These are phyloP conservation scores for Centaurea solstitialis DNA, from an alignment of 129 eudicot species.

Conservation along the genomic window DNA sequence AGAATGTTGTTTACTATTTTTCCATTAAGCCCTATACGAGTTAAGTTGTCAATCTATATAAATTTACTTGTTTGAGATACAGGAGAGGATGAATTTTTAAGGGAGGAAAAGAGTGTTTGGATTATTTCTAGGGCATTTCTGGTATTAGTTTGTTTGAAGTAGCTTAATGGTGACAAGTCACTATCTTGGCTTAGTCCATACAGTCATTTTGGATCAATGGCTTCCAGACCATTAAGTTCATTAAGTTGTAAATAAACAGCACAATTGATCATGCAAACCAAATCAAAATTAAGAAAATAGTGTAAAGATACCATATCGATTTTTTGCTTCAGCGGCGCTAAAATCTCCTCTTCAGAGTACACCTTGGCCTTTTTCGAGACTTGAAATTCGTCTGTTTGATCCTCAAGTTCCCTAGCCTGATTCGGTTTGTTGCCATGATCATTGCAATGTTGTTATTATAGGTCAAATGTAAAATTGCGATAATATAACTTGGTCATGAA, in stretches of 20 bases:
- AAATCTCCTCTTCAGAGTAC: conserved; percentile 42
- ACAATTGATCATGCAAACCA: neutral
- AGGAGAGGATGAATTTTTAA: too few relatives aligned
- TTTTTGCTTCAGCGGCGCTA: conserved; percentile 47
- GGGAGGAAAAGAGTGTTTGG: too few relatives aligned
- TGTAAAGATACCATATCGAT: conserved; percentile 67
- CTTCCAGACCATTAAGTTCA: neutral
- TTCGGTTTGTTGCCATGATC: conserved; percentile 40
- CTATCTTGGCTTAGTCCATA: too few relatives aligned
- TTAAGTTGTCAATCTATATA: neutral
- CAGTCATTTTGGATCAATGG: too few relatives aligned
- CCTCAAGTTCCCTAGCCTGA: conserved; percentile 54
- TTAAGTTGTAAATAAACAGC: neutral
- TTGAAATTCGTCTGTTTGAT: conserved; percentile 35
- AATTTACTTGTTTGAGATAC: neutral
- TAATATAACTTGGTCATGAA: too few relatives aligned
- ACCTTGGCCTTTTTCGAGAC: conserved; percentile 26
- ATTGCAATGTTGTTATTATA: neutral
- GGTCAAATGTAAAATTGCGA: neutral
- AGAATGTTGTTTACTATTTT: neutral
- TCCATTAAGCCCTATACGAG: neutral
- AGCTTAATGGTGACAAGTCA: too few relatives aligned
- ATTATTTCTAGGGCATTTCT: too few relatives aligned
- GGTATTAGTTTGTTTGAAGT: too few relatives aligned
- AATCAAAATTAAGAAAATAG: neutral